Evolutionary conservation across 345 rosid species (phyloP).

Genomic region (Microcos paniculata): DNA sequence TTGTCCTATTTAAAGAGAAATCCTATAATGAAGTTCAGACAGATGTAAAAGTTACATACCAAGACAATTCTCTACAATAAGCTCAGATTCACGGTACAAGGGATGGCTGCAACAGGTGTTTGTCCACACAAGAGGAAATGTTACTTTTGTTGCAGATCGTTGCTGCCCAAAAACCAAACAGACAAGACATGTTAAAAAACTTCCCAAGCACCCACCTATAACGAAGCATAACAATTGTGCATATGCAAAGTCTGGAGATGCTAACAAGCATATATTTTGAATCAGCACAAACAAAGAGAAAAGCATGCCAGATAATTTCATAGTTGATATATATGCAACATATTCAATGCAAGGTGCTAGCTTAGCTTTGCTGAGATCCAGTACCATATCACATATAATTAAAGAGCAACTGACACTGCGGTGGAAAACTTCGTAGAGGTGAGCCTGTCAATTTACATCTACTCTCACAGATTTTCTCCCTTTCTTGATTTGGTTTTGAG

Average conservation of each 20-base stretch:
- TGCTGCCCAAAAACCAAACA: conserved; percentile 48
- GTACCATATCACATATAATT: not conserved
- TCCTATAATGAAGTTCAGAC: not conserved
- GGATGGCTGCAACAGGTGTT: conserved; percentile 99
- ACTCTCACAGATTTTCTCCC: not conserved
- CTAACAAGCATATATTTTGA: not conserved
- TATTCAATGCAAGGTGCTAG: not conserved
- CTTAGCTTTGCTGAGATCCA: not conserved
- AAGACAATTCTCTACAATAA: conserved; percentile 60
- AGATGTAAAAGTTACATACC: conserved; percentile 42
- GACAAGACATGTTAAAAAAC: not conserved
- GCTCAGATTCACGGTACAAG: conserved; percentile 84
- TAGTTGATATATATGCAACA: not conserved
- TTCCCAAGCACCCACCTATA: not conserved
- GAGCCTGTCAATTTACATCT: not conserved
- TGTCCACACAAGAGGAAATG: conserved; percentile 98
- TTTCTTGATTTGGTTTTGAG: not conserved
- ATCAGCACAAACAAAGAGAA: not conserved
- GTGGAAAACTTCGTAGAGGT: not conserved
- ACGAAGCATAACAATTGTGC: not conserved
- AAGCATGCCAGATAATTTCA: not conserved
- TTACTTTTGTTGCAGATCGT: conserved; percentile 93
- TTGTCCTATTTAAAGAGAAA: not conserved
- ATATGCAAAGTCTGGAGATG: not conserved
- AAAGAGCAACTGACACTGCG: not conserved